Evolutionary conservation across 176 grass and related monocot species (phyloP), one percentile per base, ranked within the genome.

Genomic region (Lolium multiflorum): DNA sequence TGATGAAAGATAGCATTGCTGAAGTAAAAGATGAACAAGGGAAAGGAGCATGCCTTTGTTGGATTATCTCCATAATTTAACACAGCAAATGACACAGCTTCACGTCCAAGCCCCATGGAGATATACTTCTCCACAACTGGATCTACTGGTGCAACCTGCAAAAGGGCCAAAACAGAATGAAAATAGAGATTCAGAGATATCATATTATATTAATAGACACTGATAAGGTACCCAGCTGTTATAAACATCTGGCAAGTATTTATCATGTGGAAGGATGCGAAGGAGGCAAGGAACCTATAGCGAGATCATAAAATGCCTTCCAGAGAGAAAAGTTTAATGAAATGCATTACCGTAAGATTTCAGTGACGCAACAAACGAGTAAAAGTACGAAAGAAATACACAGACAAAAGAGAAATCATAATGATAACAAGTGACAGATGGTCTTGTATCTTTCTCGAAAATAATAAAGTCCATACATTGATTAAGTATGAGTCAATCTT

Each of bases 41-140:
- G 16, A 54, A 77, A 11, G 49, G 6, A 51, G 17, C 83, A 83
- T 93, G 74, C 96, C 93, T 98, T 95, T 0, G 37, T 21, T 52
- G 93, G 87, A 77, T 98, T 93, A 78, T 98, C 96, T 83, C 96
- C 96, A 87, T 90, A 98, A 87, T 98, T 98, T 37, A 93, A 82
- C 62, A 98, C 91, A 8, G 96, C 93, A 91, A 98, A 89, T 81
- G 96, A 88, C 43, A 95, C 93, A 64, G 91, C 89, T 89, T 98
- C 91, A 82, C 91, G 96, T 63, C 93, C 85, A 78, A 98, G 89
- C 8, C 96, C 96, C 76, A 92, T 90, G 11, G 93, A 54, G 0
- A 95, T 86, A 81, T 98, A 98, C 72, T 93, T 98, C 77, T 98
- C 93, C 49, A 98, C 89, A 60, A 92, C 55, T 87, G 93, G 93